Evolutionary conservation across 305 asterid genomes (phyloP), one percentile per base, ranked within the genome.

Genomic region (Rubia tinctorum): DNA sequence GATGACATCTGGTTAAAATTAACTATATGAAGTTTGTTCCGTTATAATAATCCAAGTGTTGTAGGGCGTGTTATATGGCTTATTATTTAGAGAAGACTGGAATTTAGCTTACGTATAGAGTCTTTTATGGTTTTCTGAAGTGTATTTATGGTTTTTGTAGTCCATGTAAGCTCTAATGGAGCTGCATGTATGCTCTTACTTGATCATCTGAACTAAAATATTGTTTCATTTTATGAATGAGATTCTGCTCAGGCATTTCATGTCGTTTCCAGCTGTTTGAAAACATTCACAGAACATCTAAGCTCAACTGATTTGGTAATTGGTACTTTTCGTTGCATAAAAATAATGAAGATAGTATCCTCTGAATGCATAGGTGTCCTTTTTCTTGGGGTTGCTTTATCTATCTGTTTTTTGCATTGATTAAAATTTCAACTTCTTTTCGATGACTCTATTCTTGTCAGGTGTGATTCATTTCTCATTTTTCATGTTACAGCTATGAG

Each of bases 381-480:
- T 30, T 47, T n/a, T 69, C 62, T 69, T 30, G 45, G 34, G 17
- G 39, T 69, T 34, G 25, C 30, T 18, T 37, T 6, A 53, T 53
- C 59, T 6, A 53, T 53, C 59, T 51, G 63, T 70, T 55, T 55
- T 34, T 18, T 70, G 40, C 18, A 5, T 18, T 70, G 64, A 23
- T 8, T 13, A 12, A 27, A 18, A 5, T 55, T 12, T 20, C n/a
- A 25, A 49, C 44, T 55, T 49, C 40, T 71, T 69, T 34, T 0
- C 30, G 20, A 1, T 51, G 55, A 13, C 18, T 17, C 22, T 53
- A 7, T 25, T 5, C 63, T 13, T 56, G 39, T 20, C 39, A 56
- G 73, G 66, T n/a, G 55, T 71, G 55, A 71, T 71, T 55, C 20
- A 39, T 56, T 71, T 27, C 55, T 39, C 20, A 71, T 17, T 47